Base-by-base conservation (phyloP, 2,329 filamentous ascomycete species). In the Thermothelomyces thermophilus region DNA sequence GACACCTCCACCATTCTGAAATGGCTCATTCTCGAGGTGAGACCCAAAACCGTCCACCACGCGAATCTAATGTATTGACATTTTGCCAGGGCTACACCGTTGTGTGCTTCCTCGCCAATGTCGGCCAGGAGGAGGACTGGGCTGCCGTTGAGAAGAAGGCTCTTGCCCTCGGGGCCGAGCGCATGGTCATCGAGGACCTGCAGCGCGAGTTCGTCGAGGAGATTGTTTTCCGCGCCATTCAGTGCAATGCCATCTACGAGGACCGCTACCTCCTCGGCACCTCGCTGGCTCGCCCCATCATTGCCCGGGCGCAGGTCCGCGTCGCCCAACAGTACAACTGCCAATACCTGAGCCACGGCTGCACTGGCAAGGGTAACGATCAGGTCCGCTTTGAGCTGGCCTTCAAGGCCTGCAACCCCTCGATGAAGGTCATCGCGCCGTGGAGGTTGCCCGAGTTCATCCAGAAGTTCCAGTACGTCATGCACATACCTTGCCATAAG, bases 61-160 rank as follows among this genome's bases (percentile, higher is more conserved):
- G 7, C 11, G 17, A 36, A 20, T 36, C 20, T 20, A 5, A 6
- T 16, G 14, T 22, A 33, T 36, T 54, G 39, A 55, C 39, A 11
- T 13, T 19, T 2, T 5, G 11, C 11, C 20, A 79, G 63, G 74
- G 71, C 51, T 79, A 80, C 63, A 75, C 77, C 57, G 82, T 86
- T 60, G 76, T 86, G 59, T 71, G 68, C 65, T 76, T 72, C 65
- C 73, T 86, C 66, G 84, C 84, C 71, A 76, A 88, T 69, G 80
- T 87, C 59, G 86, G 86, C 51, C 84, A 88, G 70, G 80, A 84
- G 62, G 86, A 90, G 70, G 84, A 89, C 70, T 90, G 80, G 64
- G 77, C 79, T 40, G 83, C 76, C 52, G 87, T 86, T 51, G 79
- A 85, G 70, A 76, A 78, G 64, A 90, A 90, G 77, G 63, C 64